Evolutionary conservation across 495 filamentous ascomycete species (phyloP), one percentile per base, ranked within the genome.

Genomic region (Annulohypoxylon stygium): DNA sequence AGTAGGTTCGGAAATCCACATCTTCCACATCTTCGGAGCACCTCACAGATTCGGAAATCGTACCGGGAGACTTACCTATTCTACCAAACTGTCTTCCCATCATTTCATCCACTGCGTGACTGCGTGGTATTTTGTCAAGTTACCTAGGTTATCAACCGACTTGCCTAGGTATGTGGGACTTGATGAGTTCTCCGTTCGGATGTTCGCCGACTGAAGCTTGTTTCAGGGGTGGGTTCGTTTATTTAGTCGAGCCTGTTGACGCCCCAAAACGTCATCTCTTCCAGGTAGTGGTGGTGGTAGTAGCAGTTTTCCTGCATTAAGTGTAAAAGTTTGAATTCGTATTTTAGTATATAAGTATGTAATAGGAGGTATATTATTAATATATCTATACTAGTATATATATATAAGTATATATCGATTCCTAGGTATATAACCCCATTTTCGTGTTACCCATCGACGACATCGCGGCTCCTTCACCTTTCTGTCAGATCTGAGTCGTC

Each of bases 91-190:
- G 9, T 39, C 36, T 11, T 9, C 5, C 36, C 36, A 39, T 7
- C 8, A 12, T 12, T 11, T 12, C 11, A 39, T 12, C 36, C 36
- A 10, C 36, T 11, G 14, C 39, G 3, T n/a, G 14, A 14, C 5
- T 39, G 14, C 39, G 11, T 5, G 14, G 12, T 43, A 16, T 33
- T 54, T 54, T n/a, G 20, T 8, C 48, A 23, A 51, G 11, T 18
- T 12, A 51, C 18, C 11, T 10, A 10, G 20, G 25, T 30, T 34
- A 9, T 23, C 12, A 2, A 23, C n/a, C 11, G 30, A 20, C 37
- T 69, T 61, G 36, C 66, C 66, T 62, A 61, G 66, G 66, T 34
- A 69, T 69, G 66, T 69, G 66, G 66, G 65, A 61, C 65, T 14
- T 12, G 33, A 41, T 25, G 45, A 45, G 25, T 8, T 67, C 65